Percentiles rank a stretch among this genome's conserved stretches.
These are phyloP conservation scores for Coprinopsis strossmayeri DNA, from an alignment of 768 basidiomycete genomes.

Conservation along the genomic window DNA sequence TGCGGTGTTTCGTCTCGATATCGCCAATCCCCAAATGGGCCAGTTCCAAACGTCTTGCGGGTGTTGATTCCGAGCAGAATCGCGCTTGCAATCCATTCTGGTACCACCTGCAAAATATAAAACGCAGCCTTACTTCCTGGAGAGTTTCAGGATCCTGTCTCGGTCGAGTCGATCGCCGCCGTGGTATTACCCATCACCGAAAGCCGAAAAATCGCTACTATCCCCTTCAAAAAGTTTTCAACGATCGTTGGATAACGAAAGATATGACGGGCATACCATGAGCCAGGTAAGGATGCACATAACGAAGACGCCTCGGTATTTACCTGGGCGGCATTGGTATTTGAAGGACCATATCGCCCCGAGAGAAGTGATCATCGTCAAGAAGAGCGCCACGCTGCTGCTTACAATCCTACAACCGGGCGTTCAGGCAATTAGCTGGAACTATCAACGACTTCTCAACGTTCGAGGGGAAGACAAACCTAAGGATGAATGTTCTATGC, in stretches of 20 bases:
- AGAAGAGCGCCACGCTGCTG: conserved; percentile 14
- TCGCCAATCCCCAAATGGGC: conserved; percentile 25
- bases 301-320: conserved; percentile 16
- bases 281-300: conserved; percentile 19
- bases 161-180: conserved; percentile 24
- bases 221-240: conserved; percentile 20
- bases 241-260: background rate
- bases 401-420: conserved; percentile 19
- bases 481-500: conserved; percentile 15
- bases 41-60: conserved; percentile 28
- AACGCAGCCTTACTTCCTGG: conserved; percentile 30
- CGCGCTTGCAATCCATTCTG: conserved; percentile 31
- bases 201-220: conserved; percentile 33
- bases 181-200: conserved; percentile 29
- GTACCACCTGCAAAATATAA: conserved; percentile 39
- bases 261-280: conserved; percentile 22
- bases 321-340: conserved; percentile 21
- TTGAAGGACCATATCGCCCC: conserved; percentile 19
- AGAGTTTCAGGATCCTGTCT: conserved; percentile 27
- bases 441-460: background rate
- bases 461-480: conserved; percentile 11
- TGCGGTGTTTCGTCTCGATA: conserved; percentile 23
- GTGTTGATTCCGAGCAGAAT: conserved; percentile 25
- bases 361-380: conserved; percentile 12
- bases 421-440: background rate